Percentiles rank a stretch among this genome's conserved stretches.
Evolutionary conservation across 441 rosid genomes (phyloP).

Genomic region (Pelargonium cotyledonis): DNA sequence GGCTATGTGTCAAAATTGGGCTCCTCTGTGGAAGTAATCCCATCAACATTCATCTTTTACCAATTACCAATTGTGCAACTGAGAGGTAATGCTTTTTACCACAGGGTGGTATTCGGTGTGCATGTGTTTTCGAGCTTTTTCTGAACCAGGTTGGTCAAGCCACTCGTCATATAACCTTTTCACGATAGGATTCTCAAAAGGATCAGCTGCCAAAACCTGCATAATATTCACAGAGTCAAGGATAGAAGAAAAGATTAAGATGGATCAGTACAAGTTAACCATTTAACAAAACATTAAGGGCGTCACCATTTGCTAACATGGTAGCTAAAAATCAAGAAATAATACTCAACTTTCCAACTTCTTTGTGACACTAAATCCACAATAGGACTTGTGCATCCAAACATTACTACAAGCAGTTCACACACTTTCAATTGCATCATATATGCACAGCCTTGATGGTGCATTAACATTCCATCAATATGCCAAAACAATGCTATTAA

Average conservation of each 20-base stretch:
- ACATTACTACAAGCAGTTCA: not conserved
- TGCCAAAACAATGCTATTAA: not conserved
- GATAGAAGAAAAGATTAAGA: not conserved
- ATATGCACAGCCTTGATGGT: not conserved
- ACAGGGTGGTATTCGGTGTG: constrained; percentile 83
- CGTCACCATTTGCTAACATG: not conserved
- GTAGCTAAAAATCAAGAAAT: constrained; percentile 1
- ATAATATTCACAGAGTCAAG: not conserved
- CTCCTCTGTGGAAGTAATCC: constrained; percentile 15
- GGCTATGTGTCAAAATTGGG: constrained; percentile 31
- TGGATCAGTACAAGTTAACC: not conserved
- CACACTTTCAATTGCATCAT: too few relatives aligned
- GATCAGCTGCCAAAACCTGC: constrained; percentile 60
- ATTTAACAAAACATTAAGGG: not conserved
- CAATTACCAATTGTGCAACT: constrained; percentile 72
- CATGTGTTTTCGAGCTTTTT: constrained; percentile 54
- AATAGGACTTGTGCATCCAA: not conserved
- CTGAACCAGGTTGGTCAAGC: constrained; percentile 83
- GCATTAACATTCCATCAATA: too few relatives aligned
- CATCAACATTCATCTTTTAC: constrained; percentile 10
- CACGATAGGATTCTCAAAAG: constrained; percentile 65
- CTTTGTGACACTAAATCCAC: too few relatives aligned
- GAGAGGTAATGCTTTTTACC: constrained; percentile 60
- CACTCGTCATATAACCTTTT: constrained; percentile 63
- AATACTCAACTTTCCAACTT: not conserved